Evolutionary conservation across 441 rosid genomes (phyloP).

Genomic region (Lepidium campestre): DNA sequence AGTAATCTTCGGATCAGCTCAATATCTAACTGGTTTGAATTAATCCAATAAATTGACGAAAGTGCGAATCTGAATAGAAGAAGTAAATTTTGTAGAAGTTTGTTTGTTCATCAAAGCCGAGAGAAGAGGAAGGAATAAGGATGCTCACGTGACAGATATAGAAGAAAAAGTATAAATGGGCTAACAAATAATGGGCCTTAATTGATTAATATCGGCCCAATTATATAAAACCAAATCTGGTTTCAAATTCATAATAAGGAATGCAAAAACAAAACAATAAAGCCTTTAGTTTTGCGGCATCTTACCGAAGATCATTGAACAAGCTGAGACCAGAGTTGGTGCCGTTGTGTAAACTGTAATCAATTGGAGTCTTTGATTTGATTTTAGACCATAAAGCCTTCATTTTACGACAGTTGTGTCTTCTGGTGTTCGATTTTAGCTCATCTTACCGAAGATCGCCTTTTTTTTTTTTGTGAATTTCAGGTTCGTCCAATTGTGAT

Average conservation of each 20-base stretch:
- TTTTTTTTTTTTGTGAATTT: not conserved
- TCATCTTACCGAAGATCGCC: not conserved
- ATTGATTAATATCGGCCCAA: not conserved
- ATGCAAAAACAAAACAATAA: not conserved
- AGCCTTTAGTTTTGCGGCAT: too few relatives aligned
- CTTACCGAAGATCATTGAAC: not conserved
- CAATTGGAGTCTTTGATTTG: not conserved
- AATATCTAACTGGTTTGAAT: not conserved
- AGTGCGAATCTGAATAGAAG: conserved; percentile 5
- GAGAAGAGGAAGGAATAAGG: not conserved
- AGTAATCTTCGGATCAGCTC: not conserved
- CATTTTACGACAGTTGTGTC: not conserved
- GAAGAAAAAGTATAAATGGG: not conserved
- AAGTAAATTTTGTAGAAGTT: not conserved
- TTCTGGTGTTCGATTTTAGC: not conserved
- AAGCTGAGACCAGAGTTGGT: conserved; percentile 2
- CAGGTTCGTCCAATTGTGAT: conserved; percentile 22
- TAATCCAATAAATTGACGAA: not conserved
- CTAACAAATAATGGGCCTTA: not conserved
- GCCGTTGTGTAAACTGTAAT: not conserved
- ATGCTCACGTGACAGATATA: not conserved
- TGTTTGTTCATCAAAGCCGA: not conserved
- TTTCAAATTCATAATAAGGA: not conserved
- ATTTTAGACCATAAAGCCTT: not conserved
- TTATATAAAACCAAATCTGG: not conserved